Conservation (phyloP, 352 stramenopile species). For the Globisporangium cylindrosporum region DNA sequence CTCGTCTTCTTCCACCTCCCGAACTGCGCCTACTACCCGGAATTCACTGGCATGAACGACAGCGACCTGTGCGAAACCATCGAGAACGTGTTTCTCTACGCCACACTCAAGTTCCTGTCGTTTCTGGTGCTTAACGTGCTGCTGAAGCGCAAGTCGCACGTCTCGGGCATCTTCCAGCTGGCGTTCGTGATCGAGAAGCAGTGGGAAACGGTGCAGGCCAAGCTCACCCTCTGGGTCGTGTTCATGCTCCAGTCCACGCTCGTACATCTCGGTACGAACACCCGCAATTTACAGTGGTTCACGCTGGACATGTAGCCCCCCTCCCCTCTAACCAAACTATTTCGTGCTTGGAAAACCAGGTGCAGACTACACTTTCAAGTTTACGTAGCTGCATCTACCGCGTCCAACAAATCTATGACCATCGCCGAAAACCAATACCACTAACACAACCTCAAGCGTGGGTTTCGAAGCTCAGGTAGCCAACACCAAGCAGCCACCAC, state of each 20-base stretch:
- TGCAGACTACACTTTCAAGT: too few species aligned
- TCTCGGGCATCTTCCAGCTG: conserved; percentile 29
- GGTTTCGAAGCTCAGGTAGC: too few species aligned
- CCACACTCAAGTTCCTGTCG: background rate
- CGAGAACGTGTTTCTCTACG: conserved; percentile 2
- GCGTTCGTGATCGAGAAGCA: conserved; percentile 40
- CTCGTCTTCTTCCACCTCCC: conserved; percentile 28
- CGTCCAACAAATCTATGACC: too few species aligned
- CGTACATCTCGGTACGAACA: too few species aligned
- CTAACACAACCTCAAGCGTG: too few species aligned
- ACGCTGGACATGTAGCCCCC: too few species aligned
- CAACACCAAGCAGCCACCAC: too few species aligned
- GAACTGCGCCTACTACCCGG: conserved; percentile 28
- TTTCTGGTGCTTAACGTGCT: conserved; percentile 16
- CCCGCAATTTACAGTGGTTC: too few species aligned
- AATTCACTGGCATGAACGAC: background rate
- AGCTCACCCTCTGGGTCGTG: conserved; percentile 45
- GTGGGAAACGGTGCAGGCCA: conserved; percentile 33
- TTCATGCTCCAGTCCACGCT: conserved; percentile 23
- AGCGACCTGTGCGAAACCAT: conserved; percentile 22
- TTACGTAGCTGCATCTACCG: too few species aligned
- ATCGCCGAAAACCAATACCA: too few species aligned
- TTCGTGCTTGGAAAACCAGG: too few species aligned
- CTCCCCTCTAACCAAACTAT: too few species aligned
- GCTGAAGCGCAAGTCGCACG: conserved; percentile 21